These are phyloP conservation scores for Verbena officinalis DNA, from an alignment of 257 asterid genomes.

Conservation along the genomic window DNA sequence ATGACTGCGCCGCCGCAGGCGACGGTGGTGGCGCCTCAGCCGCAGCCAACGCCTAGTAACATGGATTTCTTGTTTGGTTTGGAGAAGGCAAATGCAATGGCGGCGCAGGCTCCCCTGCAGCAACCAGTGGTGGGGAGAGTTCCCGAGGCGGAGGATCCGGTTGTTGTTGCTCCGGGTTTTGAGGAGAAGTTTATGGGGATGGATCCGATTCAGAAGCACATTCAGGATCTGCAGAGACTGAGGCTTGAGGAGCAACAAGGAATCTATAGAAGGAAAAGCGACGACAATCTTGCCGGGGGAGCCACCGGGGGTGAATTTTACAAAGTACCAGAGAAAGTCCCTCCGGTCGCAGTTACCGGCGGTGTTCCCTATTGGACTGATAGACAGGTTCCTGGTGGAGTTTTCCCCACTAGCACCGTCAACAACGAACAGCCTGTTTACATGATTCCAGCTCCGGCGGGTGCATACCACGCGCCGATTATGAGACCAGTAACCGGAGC, in stretches of 20 bases:
- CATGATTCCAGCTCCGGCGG: constrained; percentile 63
- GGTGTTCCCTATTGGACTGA: constrained; percentile 67
- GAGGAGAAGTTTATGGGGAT: constrained; percentile 55
- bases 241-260: constrained; percentile 79
- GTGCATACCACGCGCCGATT: constrained; percentile 68
- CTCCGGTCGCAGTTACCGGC: constrained; percentile 45
- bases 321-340: constrained; percentile 55
- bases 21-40: constrained; percentile 25
- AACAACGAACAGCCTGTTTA: constrained; percentile 69
- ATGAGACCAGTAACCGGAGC: constrained; percentile 58
- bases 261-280: constrained; percentile 54
- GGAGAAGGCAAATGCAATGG: constrained; percentile 48
- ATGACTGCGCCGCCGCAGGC: constrained; percentile 46
- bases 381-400: constrained; percentile 59
- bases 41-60: constrained; percentile 43
- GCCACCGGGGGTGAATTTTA: constrained; percentile 62
- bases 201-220: constrained; percentile 97
- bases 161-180: constrained; percentile 40
- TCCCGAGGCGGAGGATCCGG: constrained; percentile 47
- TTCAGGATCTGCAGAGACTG: constrained; percentile 87
- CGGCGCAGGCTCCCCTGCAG: constrained; percentile 38
- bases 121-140: constrained; percentile 42
- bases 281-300: constrained; percentile 54
- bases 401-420: constrained; percentile 44
- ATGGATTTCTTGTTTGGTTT: constrained; percentile 73